phyloP scores from a whole-genome alignment of 2,329 filamentous ascomycete species.

The Scortechinia acanthostroma region DNA sequence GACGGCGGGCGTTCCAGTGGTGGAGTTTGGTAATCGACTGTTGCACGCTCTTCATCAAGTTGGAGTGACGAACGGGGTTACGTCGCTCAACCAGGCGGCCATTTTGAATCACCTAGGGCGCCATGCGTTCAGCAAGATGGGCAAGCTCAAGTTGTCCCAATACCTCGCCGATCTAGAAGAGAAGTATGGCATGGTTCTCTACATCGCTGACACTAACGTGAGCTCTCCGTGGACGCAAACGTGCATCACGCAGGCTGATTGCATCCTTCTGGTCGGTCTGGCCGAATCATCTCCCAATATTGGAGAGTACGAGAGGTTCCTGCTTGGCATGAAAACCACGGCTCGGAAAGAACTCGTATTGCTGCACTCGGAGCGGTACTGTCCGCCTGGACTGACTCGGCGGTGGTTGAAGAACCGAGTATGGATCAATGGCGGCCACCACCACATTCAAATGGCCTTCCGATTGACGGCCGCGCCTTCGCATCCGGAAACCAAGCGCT shows the following conservation, averaged over 20 bases:
- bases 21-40: conserved; percentile 86
- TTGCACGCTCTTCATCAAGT: conserved; percentile 85
- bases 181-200: conserved; percentile 90
- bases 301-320: conserved; percentile 92
- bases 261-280: conserved; percentile 83
- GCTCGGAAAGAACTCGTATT: conserved; percentile 87
- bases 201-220: conserved; percentile 94
- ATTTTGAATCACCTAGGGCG: conserved; percentile 91
- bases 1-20: conserved; percentile 82
- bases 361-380: conserved; percentile 83
- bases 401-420: conserved; percentile 86
- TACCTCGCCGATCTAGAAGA: conserved; percentile 95
- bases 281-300: conserved; percentile 85
- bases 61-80: conserved; percentile 81
- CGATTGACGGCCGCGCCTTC: conserved; percentile 69
- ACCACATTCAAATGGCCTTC: conserved; percentile 94
- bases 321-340: conserved; percentile 94
- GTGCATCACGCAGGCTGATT: conserved; percentile 93
- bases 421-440: conserved; percentile 97
- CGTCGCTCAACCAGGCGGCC: conserved; percentile 83
- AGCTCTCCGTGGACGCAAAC: conserved; percentile 98
- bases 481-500: conserved; percentile 67
- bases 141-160: conserved; percentile 88
- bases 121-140: conserved; percentile 95
- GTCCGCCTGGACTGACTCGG: conserved; percentile 74